A percentile compares a stretch with the other conserved stretches of the same genome.
These are phyloP conservation scores for Dicorynia guianensis DNA, from an alignment of 306 rosid genomes.

Conservation along the genomic window DNA sequence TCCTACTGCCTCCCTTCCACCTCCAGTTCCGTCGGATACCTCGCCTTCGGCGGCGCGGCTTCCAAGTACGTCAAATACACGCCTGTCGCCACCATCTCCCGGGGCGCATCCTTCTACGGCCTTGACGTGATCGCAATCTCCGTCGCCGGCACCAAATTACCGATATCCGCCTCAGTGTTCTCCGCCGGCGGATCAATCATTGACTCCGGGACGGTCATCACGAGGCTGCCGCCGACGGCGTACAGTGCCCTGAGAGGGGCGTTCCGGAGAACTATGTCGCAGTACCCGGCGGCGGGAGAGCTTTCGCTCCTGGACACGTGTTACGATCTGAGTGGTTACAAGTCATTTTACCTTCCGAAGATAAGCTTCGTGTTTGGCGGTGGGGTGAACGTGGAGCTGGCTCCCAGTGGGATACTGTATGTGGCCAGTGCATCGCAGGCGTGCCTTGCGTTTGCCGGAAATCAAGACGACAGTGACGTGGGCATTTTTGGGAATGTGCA, in stretches of 20 bases:
- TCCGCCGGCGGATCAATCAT: slow-evolving; percentile 59
- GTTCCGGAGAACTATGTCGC: slow-evolving; percentile 52
- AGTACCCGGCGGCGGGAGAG: slow-evolving; percentile 40
- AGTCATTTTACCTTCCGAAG: slow-evolving; percentile 41
- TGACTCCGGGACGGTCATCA: slow-evolving; percentile 82
- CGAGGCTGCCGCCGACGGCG: slow-evolving; percentile 67
- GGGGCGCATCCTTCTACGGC: slow-evolving; percentile 53
- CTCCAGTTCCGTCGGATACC: slow-evolving; percentile 61
- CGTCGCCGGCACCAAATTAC: slow-evolving; percentile 46
- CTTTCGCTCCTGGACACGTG: slow-evolving; percentile 71
- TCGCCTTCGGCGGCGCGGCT: slow-evolving; percentile 43
- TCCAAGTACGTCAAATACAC: slow-evolving; percentile 53
- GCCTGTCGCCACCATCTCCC: slow-evolving; percentile 44
- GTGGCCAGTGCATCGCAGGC: slow-evolving; percentile 41
- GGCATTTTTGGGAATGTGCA: slow-evolving; percentile 78
- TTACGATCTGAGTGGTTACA: slow-evolving; percentile 52
- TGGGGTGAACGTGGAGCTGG: slow-evolving; percentile 42
- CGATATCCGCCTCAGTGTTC: slow-evolving; percentile 51
- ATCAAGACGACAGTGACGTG: slow-evolving; percentile 44
- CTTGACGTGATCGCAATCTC: slow-evolving; percentile 49
- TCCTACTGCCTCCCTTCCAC: slow-evolving; percentile 80
- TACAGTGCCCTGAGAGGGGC: slow-evolving; percentile 47
- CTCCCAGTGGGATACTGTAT: slow-evolving; percentile 42
- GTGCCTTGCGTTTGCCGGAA: slow-evolving; percentile 73
- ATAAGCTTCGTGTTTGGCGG: slow-evolving; percentile 51